phyloP scores from a whole-genome alignment of 2,329 filamentous ascomycete species.

The Aspergillus fijiensis region DNA sequence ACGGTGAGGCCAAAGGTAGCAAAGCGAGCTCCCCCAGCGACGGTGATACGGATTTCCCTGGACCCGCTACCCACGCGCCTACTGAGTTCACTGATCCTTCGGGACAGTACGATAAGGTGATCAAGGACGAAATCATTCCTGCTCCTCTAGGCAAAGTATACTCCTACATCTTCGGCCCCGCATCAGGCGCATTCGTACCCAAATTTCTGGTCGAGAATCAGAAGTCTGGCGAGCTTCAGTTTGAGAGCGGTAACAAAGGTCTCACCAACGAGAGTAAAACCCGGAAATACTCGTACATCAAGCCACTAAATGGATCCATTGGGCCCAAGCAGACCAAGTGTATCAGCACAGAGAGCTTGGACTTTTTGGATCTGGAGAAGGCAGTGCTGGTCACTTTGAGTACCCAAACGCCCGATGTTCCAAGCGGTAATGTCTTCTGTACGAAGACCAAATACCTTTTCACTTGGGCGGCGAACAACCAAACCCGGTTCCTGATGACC shows the following conservation, averaged over 20 bases:
- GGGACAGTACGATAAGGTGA: conserved; percentile 77
- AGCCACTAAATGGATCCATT: conserved; percentile 78
- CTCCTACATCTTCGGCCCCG: conserved; percentile 78
- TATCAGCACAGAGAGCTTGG: conserved; percentile 80
- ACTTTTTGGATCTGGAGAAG: conserved; percentile 82
- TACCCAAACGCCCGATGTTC: conserved; percentile 91
- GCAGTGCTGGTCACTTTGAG: conserved; percentile 76
- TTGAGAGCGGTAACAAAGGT: conserved; percentile 78
- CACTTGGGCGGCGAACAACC: conserved; percentile 84
- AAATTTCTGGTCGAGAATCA: conserved; percentile 85
- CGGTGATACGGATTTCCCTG: conserved; percentile 67
- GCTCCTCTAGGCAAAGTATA: conserved; percentile 93
- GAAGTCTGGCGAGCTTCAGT: conserved; percentile 82
- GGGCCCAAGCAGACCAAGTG: conserved; percentile 95
- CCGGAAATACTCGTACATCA: conserved; percentile 82
- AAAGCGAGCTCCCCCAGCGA: conserved; percentile 44
- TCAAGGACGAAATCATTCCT: conserved; percentile 81
- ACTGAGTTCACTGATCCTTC: conserved; percentile 81
- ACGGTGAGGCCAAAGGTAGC: conserved; percentile 47
- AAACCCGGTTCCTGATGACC: conserved; percentile 80
- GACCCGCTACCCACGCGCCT: conserved; percentile 74
- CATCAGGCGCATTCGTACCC: conserved; percentile 75
- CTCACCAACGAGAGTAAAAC: conserved; percentile 71
- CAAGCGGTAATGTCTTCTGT: conserved; percentile 85
- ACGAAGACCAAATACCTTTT: conserved; percentile 95